Percentiles rank a stretch among this genome's conserved stretches.
Conservation (phyloP, 148 eudicot genomes). For the Silene latifolia region DNA sequence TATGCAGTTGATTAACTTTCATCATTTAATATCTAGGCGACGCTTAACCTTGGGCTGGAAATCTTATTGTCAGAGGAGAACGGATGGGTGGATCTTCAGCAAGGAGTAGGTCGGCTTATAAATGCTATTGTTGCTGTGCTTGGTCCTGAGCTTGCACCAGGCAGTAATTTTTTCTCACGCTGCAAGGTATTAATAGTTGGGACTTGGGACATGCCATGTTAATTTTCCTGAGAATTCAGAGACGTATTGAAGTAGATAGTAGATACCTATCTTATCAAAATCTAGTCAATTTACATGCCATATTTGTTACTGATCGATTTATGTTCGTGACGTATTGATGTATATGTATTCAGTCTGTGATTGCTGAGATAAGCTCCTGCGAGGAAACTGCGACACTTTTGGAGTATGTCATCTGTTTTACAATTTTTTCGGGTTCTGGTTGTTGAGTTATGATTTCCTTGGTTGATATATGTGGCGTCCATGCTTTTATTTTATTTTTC, state of each 20-base stretch:
- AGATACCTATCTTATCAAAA: background rate
- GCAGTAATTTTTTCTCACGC: slow-evolving; percentile 95
- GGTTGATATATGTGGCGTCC: background rate
- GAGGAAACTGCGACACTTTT: slow-evolving; percentile 87
- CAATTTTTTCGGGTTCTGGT: background rate
- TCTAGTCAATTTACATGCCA: background rate
- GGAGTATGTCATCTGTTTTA: slow-evolving; percentile 60
- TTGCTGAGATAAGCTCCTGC: slow-evolving; percentile 89
- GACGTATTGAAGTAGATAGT: background rate
- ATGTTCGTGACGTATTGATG: slow-evolving; percentile 24
- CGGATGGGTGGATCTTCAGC: slow-evolving; percentile 92
- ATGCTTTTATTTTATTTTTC: background rate
- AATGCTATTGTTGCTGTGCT: slow-evolving; percentile 98
- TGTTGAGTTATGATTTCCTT: background rate
- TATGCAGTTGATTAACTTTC: slow-evolving; percentile 3
- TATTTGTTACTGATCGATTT: slow-evolving; percentile 14
- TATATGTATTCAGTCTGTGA: slow-evolving; percentile 61
- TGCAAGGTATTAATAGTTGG: slow-evolving; percentile 65
- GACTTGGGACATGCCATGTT: background rate
- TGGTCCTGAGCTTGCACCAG: slow-evolving; percentile 98
- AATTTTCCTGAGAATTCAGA: background rate
- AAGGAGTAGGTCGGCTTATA: slow-evolving; percentile 89
- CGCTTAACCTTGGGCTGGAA: slow-evolving; percentile 90
- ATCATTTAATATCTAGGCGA: slow-evolving; percentile 49
- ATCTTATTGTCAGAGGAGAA: slow-evolving; percentile 85